Evolutionary conservation across 2,329 filamentous ascomycete species (phyloP).

Genomic region (Colletotrichum sp.): DNA sequence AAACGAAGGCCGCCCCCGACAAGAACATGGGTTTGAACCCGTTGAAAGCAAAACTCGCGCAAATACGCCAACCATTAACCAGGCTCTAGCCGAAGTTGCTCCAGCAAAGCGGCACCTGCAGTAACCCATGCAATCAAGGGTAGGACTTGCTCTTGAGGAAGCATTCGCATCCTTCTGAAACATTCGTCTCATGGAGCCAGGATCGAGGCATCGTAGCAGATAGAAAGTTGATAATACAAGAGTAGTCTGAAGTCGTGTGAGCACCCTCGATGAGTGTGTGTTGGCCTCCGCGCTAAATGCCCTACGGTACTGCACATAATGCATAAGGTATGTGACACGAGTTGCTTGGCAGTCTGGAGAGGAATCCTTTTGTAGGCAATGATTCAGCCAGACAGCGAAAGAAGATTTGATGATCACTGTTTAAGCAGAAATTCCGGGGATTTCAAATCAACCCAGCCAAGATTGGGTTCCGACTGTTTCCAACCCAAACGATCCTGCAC

Average conservation of each 20-base stretch:
- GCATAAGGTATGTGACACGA: neutral
- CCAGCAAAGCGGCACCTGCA: neutral
- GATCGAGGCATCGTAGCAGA: neutral
- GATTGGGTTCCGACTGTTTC: slow-evolving; percentile 43
- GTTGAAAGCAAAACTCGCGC: neutral
- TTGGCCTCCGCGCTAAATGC: neutral
- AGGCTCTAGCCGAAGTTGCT: neutral
- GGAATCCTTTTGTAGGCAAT: rapidly evolving
- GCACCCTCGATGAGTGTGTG: neutral
- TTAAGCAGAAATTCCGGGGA: slow-evolving; percentile 31
- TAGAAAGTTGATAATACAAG: neutral
- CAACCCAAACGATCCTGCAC: slow-evolving; percentile 41
- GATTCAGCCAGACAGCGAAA: rapidly evolving
- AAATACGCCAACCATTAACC: neutral
- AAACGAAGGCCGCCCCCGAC: neutral
- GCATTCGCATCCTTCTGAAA: neutral
- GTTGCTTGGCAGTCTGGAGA: neutral
- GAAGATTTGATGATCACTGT: neutral
- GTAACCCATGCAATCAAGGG: neutral
- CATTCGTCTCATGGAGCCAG: neutral
- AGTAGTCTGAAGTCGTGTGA: neutral
- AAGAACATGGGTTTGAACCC: neutral
- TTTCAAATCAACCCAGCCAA: slow-evolving; percentile 44
- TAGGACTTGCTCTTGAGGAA: neutral
- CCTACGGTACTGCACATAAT: neutral